Conservation (phyloP, 305 asterid genomes). For the Stenogyne calaminthoides region DNA sequence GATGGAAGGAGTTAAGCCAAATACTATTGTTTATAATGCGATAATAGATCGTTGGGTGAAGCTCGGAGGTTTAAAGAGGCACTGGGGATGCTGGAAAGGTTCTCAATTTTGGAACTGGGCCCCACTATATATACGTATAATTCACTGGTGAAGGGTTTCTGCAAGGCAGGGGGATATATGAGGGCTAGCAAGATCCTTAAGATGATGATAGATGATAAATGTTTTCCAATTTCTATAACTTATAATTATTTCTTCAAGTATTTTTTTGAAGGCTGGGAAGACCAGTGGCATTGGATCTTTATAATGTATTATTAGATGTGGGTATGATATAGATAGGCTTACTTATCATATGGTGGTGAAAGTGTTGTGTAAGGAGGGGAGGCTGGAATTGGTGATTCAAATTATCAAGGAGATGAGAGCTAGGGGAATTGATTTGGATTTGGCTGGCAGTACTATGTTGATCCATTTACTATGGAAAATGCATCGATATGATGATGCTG, state of each 20-base stretch:
- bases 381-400: constrained; percentile 43
- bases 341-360: constrained; percentile 75
- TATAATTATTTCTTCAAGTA: constrained; percentile 73
- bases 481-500: constrained; percentile 60
- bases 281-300: constrained; percentile 63
- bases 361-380: constrained; percentile 67
- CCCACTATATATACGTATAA: constrained; percentile 81
- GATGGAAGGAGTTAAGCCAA: constrained; percentile 59
- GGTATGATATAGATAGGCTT: constrained; percentile 66
- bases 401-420: constrained; percentile 70
- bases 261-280: constrained; percentile 61
- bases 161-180: constrained; percentile 82
- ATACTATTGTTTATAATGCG: constrained; percentile 75
- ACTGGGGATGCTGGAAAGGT: constrained; percentile 66
- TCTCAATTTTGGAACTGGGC: constrained; percentile 63
- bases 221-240: constrained; percentile 61
- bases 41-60: constrained; percentile 85
- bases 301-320: constrained; percentile 55
- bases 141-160: constrained; percentile 83
- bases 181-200: constrained; percentile 67
- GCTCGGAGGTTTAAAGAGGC: constrained; percentile 85
- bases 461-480: constrained; percentile 61
- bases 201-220: constrained; percentile 62
- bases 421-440: constrained; percentile 78
- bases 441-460: constrained; percentile 76